Percentiles rank a stretch among this genome's conserved stretches.
phyloP scores from a whole-genome alignment of 345 rosid genomes.

The Gossypium herbaceum region DNA sequence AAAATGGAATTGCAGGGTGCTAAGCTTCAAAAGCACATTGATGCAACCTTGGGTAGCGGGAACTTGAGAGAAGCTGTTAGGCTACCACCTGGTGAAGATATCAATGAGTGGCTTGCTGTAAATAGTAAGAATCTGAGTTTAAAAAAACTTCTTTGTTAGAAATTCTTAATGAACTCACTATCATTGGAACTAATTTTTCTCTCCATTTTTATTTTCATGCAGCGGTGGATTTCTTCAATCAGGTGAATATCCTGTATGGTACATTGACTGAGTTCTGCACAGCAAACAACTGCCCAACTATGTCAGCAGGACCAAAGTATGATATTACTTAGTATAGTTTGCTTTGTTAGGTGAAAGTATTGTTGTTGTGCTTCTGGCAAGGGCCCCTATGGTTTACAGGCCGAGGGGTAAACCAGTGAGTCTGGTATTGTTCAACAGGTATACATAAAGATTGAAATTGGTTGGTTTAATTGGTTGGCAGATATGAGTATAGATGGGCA shows the following conservation, averaged over 20 bases:
- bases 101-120: constrained; percentile 72
- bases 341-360: not conserved
- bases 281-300: constrained; percentile 46
- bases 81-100: constrained; percentile 71
- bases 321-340: not conserved
- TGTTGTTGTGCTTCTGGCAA: too few relatives aligned
- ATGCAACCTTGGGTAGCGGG: constrained; percentile 71
- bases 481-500: constrained; percentile 77
- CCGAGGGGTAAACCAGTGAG: too few relatives aligned
- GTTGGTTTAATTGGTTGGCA: constrained; percentile 13
- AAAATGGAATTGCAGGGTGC: constrained; percentile 43
- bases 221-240: constrained; percentile 83
- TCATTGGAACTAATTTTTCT: constrained; percentile 5
- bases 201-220: constrained; percentile 13
- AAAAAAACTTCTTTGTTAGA: not conserved
- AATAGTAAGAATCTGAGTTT: constrained; percentile 39
- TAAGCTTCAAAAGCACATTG: constrained; percentile 60
- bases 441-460: not conserved
- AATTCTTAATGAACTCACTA: not conserved
- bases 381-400: too few relatives aligned
- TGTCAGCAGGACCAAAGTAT: constrained; percentile 75
- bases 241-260: constrained; percentile 60
- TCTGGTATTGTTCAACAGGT: too few relatives aligned
- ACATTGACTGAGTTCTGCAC: constrained; percentile 76
- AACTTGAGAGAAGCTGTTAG: constrained; percentile 68